These are phyloP conservation scores for Ogataea polymorpha DNA, from an alignment of 805 yeast species.

Conservation along the genomic window DNA sequence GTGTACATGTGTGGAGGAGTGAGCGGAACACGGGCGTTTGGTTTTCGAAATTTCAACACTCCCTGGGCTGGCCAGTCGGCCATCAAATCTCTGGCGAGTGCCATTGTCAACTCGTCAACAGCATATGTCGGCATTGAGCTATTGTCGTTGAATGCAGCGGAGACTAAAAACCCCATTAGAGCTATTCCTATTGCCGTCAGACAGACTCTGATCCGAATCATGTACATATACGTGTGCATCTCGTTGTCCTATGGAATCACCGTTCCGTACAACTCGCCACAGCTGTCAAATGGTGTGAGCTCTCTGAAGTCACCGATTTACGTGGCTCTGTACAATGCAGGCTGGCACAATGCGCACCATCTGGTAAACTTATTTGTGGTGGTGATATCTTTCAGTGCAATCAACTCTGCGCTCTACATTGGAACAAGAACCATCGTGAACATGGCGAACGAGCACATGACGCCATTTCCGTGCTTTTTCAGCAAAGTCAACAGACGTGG, in stretches of 20 bases:
- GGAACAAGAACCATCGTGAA: slow-evolving; percentile 67
- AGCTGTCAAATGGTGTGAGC: slow-evolving; percentile 35
- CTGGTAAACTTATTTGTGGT: slow-evolving; percentile 61
- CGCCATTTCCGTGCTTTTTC: slow-evolving; percentile 37
- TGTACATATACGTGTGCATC: slow-evolving; percentile 53
- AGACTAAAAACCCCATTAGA: slow-evolving; percentile 53
- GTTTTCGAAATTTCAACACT: slow-evolving; percentile 17
- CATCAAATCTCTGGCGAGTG: slow-evolving; percentile 25
- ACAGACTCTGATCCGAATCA: slow-evolving; percentile 52
- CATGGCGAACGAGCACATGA: slow-evolving; percentile 56
- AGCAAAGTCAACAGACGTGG: slow-evolving; percentile 53
- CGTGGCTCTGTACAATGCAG: slow-evolving; percentile 46
- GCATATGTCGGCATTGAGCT: slow-evolving; percentile 29
- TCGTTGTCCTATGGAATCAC: slow-evolving; percentile 57
- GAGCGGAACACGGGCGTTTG: slow-evolving; percentile 27
- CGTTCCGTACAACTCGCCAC: slow-evolving; percentile 54
- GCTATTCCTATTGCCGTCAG: slow-evolving; percentile 58
- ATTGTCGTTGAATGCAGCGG: slow-evolving; percentile 54
- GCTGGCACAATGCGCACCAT: slow-evolving; percentile 51
- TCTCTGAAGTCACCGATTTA: slow-evolving; percentile 49
- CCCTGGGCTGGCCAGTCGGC: slow-evolving; percentile 15
- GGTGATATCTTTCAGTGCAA: slow-evolving; percentile 63
- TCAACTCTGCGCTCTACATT: slow-evolving; percentile 65
- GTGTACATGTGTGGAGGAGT: slow-evolving; percentile 32
- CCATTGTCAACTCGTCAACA: slow-evolving; percentile 24